phyloP scores from a whole-genome alignment of 2,329 filamentous ascomycete genomes.

The Akanthomyces muscarius region DNA sequence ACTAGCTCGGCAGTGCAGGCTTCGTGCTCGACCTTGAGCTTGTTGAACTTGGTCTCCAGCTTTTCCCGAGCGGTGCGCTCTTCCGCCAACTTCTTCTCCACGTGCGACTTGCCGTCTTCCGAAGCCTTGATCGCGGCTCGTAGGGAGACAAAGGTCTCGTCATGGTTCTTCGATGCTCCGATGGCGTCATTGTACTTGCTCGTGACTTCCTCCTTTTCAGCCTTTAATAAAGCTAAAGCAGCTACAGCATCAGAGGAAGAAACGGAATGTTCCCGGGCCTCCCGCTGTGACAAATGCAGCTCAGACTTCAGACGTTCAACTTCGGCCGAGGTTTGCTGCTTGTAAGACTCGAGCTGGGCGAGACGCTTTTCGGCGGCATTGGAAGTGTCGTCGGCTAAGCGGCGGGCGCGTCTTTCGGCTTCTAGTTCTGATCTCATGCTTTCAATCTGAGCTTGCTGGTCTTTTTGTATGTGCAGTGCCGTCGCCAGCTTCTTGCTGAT shows the following conservation, averaged over 20 bases:
- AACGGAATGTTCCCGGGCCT: constrained; percentile 77
- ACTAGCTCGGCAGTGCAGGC: constrained; percentile 74
- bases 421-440: constrained; percentile 66
- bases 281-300: constrained; percentile 72
- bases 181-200: constrained; percentile 64
- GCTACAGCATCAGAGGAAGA: constrained; percentile 71
- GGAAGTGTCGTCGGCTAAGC: constrained; percentile 83
- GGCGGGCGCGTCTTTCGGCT: constrained; percentile 74
- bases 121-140: constrained; percentile 76
- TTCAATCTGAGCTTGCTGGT: constrained; percentile 75
- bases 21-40: constrained; percentile 80
- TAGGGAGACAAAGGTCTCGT: constrained; percentile 68
- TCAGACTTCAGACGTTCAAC: constrained; percentile 82
- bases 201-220: constrained; percentile 80
- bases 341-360: constrained; percentile 76
- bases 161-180: constrained; percentile 65
- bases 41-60: constrained; percentile 71
- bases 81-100: constrained; percentile 80
- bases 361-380: constrained; percentile 79
- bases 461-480: constrained; percentile 72
- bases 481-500: constrained; percentile 79
- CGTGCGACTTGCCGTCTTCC: constrained; percentile 66
- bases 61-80: constrained; percentile 72
- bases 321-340: constrained; percentile 79
- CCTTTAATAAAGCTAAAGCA: constrained; percentile 66